Percentiles rank a stretch among this genome's conserved stretches.
phyloP scores from a whole-genome alignment of 164 flowering plant species.

The Amborella trichopoda region DNA sequence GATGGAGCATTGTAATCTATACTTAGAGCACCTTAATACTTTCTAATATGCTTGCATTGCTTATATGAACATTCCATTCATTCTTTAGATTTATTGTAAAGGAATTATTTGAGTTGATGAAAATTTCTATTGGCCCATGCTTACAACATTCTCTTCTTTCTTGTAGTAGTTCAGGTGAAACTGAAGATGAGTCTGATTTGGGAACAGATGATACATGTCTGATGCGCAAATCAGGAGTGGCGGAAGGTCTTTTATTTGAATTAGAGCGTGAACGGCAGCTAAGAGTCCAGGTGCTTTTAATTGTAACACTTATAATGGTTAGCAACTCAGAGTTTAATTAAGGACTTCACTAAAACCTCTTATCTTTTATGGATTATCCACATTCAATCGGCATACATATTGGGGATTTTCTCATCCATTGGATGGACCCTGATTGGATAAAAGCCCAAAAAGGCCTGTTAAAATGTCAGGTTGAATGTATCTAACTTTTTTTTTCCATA shows the following conservation, averaged over 20 bases:
- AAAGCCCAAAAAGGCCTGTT: neutral
- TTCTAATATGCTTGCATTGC: no score
- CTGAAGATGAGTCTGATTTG: neutral
- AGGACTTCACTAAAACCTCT: no score
- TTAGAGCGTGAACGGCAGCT: constrained; percentile 1
- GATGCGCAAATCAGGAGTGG: neutral
- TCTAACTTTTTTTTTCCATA: no score
- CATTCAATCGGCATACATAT: neutral
- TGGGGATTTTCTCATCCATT: neutral
- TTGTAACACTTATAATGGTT: neutral
- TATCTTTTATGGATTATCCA: no score
- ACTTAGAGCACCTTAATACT: no score
- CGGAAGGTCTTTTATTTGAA: neutral
- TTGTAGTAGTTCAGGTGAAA: no score
- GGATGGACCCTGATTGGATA: neutral
- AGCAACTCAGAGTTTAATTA: neutral
- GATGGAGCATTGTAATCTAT: no score
- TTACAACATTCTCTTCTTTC: no score
- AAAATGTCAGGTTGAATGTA: neutral
- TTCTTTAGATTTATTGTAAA: no score
- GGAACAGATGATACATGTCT: neutral
- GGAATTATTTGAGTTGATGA: no score
- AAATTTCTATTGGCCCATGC: no score
- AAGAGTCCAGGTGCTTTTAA: neutral
- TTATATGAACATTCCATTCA: no score